Percentiles rank a stretch among this genome's conserved stretches.
Evolutionary conservation across 306 rosid species (phyloP).

Genomic region (Vachellia pachyceras): DNA sequence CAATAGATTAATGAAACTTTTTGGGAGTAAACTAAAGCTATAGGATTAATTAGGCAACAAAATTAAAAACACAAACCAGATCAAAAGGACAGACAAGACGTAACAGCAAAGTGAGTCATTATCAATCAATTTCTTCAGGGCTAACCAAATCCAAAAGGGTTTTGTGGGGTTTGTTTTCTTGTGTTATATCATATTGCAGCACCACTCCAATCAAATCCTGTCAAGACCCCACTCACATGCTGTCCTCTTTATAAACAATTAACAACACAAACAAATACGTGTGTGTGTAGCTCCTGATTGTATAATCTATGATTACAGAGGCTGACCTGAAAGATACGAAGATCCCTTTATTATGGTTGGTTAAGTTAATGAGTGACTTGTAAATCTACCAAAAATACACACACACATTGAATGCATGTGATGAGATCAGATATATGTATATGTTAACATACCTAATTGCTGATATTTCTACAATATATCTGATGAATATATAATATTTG

Average conservation of each 20-base stretch:
- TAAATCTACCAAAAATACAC: slow-evolving; percentile 14
- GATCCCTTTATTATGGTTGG: slow-evolving; percentile 45
- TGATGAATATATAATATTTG: not conserved
- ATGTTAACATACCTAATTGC: slow-evolving; percentile 46
- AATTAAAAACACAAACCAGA: not conserved
- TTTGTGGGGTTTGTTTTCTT: slow-evolving; percentile 24
- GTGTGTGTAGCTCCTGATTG: not conserved
- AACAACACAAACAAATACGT: not conserved
- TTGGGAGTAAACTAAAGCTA: slow-evolving; percentile 1
- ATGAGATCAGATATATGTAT: slow-evolving; percentile 51
- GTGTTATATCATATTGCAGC: not conserved
- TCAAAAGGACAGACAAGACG: slow-evolving; percentile 35
- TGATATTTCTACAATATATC: slow-evolving; percentile 30
- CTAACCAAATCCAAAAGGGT: slow-evolving; percentile 41
- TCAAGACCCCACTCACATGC: slow-evolving; percentile 71
- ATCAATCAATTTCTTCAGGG: slow-evolving; percentile 25
- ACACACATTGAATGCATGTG: slow-evolving; percentile 48
- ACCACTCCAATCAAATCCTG: slow-evolving; percentile 29
- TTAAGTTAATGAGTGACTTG: slow-evolving; percentile 11
- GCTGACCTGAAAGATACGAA: slow-evolving; percentile 47
- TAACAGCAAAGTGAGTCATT: not conserved
- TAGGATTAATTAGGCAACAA: not conserved
- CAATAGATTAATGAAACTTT: not conserved
- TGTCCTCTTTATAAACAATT: not conserved
- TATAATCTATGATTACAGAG: slow-evolving; percentile 31